Base-by-base conservation (phyloP, 2,329 filamentous ascomycete species). In the Aspergillus transmontanensis region DNA sequence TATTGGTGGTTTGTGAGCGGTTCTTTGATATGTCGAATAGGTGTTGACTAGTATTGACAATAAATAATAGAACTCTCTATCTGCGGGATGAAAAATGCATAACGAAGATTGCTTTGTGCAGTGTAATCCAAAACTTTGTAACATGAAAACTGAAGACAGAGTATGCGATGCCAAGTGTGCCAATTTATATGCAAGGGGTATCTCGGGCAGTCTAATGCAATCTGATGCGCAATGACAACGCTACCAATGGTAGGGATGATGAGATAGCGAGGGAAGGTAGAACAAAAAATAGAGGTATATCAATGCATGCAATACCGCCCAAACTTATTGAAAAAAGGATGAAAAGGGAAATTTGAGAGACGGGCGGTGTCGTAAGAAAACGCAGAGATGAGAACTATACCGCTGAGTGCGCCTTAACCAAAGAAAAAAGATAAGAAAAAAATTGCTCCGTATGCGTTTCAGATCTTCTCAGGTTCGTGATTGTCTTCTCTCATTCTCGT, bases 401-500 rank as follows among this genome's bases (percentile, higher is more conserved):
- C 23, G 51, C 32, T 28, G 30, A 26, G 34, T 54, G 23, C 23
- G 21, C 32, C 45, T 9, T n/a, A 41, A 6, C 19, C 19, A 41
- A n/a, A 41, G 39, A n/a, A 41, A 41, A n/a, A n/a, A 19, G n/a
- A 28, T 3, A 28, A 34, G 32, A 48, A 26, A 28, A 39, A 26
- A 51, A 51, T 32, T n/a, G 16, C 6, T 32, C 30, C 51, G 1
- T 41, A 16, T 55, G 23, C 21, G 14, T 23, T 21, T 55, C 32
- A 55, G 19, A 41, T 50, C 48, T 57, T 48, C 59, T 28, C 54
- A 58, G 26, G 23, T 57, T 54, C 55, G 43, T 50, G 26, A 55
- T 41, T 46, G 60, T 57, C 51, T 26, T 64, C 56, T 67, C 57
- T 26, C 34, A 68, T 60, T 58, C 60, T 63, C 46, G 65, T 32